These are phyloP conservation scores for Pleurotus sapidus DNA, from an alignment of 768 basidiomycete species.

Conservation along the genomic window DNA sequence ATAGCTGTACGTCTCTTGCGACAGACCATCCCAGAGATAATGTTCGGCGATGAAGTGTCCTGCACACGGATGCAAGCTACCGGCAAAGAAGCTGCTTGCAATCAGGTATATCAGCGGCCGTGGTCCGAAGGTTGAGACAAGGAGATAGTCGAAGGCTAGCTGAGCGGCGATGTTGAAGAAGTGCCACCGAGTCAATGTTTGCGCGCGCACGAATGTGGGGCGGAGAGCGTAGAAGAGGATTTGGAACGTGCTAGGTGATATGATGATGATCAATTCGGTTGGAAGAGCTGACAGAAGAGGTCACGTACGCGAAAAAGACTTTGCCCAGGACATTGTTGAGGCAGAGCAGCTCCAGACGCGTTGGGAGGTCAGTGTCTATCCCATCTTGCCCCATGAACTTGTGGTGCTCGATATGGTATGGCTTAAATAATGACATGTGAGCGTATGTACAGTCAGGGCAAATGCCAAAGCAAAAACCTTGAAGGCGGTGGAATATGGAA, in stretches of 20 bases:
- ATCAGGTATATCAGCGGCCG: constrained; percentile 76
- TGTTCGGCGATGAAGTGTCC: constrained; percentile 99
- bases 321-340: constrained; percentile 97
- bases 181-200: constrained; percentile 84
- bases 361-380: constrained; percentile 94
- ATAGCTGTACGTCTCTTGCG: constrained; percentile 96
- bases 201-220: constrained; percentile 87
- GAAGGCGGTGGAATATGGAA: constrained; percentile 95
- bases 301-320: constrained; percentile 90
- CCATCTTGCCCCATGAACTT: constrained; percentile 95
- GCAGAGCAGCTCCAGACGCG: constrained; percentile 75
- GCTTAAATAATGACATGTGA: constrained; percentile 33
- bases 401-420: constrained; percentile 96
- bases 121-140: constrained; percentile 45
- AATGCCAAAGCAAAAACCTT: constrained; percentile 49
- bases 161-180: constrained; percentile 70
- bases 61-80: constrained; percentile 92
- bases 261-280: neutral
- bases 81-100: constrained; percentile 92
- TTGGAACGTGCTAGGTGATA: constrained; percentile 78
- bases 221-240: constrained; percentile 97
- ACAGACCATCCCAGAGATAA: constrained; percentile 88
- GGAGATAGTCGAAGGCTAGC: constrained; percentile 66
- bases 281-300: neutral
- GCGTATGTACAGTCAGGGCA: too few species aligned